Base-by-base conservation (phyloP, 371 early-diverging fungal species). In the Mucor plumbeus region DNA sequence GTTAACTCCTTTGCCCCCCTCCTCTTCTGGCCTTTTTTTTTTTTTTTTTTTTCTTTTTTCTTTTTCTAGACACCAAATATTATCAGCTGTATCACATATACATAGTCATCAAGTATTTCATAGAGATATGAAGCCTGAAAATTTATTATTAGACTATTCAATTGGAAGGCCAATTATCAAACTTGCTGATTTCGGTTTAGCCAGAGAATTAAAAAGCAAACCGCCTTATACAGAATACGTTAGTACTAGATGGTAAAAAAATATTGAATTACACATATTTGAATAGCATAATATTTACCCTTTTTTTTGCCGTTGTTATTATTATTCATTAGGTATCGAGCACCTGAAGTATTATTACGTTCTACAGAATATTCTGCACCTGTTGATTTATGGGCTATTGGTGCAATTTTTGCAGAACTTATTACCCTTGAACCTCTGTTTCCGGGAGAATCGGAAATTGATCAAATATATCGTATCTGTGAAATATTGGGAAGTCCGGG, bases 321-420 rank as follows among this genome's bases (percentile, higher is more conserved):
- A 26, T 26, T 3, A 50, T 26, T 26, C 9, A 35, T 13, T 75
- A 92, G 96, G 96, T 99, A 99, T 80, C 91, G 99, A 40, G 96
- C 99, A 4, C 99, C 99, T 34, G 99, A 99, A 80, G 92, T 99
- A 4, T 75, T 99, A 19, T 82, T 98, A 39, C 90, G 95, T 26
- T 91, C 90, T 13, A 89, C 92, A 3, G 81, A 80, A 43, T 99
- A 99, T 68, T 90, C 94, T n/a, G 94, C 90, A 26, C 95, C 99
- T 5, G 94, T 99, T 31, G 99, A 99, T 78, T 84, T 99, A 31
- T 99, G 99, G 99, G 98, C 99, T 3, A 83, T 97, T 0, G 99
- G 99, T 2, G 84, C 94, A 5, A 98, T 99, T 13, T 83, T 96
- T 39, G 93, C 95, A 14, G 99, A 99, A 80, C 78, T 99, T 14